These are phyloP conservation scores for Chrysoporthe austroafricana DNA, from an alignment of 2,329 filamentous ascomycete genomes.

Conservation along the genomic window DNA sequence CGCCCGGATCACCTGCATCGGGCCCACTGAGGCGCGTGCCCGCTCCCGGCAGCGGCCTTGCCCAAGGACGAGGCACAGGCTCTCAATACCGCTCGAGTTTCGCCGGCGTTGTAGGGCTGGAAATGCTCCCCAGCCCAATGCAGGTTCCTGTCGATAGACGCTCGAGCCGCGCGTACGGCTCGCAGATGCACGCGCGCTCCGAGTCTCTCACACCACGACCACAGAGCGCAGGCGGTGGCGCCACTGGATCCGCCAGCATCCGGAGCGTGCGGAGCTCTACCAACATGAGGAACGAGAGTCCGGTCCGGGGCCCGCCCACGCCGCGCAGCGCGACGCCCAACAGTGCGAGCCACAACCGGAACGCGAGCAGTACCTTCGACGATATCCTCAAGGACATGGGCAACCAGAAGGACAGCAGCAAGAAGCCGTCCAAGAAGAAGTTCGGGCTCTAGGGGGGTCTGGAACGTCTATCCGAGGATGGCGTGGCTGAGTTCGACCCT, in stretches of 20 bases:
- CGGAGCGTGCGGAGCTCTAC: slow-evolving; percentile 32
- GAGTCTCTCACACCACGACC: slow-evolving; percentile 16
- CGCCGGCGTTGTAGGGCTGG: slow-evolving; percentile 37
- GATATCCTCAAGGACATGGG: slow-evolving; percentile 43
- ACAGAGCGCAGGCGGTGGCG: slow-evolving; percentile 5
- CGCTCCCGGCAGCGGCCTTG: slow-evolving; percentile 23
- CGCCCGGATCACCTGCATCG: slow-evolving; percentile 21
- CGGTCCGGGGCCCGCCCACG: slow-evolving; percentile 16
- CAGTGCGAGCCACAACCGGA: slow-evolving; percentile 23
- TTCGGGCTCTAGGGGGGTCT: slow-evolving; percentile 29
- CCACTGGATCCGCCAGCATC: slow-evolving; percentile 21
- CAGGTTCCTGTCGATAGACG: slow-evolving; percentile 23
- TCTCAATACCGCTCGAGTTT: slow-evolving; percentile 41
- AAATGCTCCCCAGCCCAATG: slow-evolving; percentile 36
- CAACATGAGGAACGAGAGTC: slow-evolving; percentile 30
- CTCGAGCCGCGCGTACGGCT: slow-evolving; percentile 28
- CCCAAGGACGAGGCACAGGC: slow-evolving; percentile 28
- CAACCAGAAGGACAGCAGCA: slow-evolving; percentile 28
- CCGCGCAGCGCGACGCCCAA: slow-evolving; percentile 26
- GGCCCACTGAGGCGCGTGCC: slow-evolving; percentile 23
- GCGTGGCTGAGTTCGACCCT: slow-evolving; percentile 7
- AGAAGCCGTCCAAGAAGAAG: slow-evolving; percentile 35
- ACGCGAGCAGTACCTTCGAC: slow-evolving; percentile 39
- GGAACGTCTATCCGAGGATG: slow-evolving; percentile 24
- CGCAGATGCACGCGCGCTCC: slow-evolving; percentile 24